These are phyloP conservation scores for Plasmodium sp. DNA, from an alignment of 169 alveolate genomes.

Conservation along the genomic window DNA sequence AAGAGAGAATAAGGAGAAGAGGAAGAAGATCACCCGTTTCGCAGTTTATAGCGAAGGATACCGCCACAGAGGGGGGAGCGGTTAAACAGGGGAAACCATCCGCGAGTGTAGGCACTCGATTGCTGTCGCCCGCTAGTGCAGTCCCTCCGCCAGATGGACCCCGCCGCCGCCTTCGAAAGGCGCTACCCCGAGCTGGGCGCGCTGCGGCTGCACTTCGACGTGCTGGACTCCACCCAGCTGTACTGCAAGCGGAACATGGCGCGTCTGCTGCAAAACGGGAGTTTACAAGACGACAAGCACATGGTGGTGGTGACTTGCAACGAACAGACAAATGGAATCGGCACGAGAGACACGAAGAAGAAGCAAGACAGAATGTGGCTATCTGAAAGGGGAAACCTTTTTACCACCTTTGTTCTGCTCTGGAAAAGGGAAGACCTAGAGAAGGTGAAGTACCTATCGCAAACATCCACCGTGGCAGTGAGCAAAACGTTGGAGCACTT, in stretches of 20 bases:
- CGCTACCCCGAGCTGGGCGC: background rate
- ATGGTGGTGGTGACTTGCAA: conserved; percentile 74
- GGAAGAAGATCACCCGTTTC: background rate
- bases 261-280: conserved; percentile 20
- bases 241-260: conserved; percentile 75
- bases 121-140: background rate
- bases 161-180: background rate
- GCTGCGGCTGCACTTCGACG: conserved; percentile 56
- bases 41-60: background rate
- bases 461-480: conserved; percentile 78
- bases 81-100: too few species aligned
- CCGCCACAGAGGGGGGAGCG: background rate
- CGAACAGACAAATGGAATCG: conserved; percentile 79
- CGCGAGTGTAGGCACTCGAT: too few species aligned
- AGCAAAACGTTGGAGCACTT: conserved; percentile 72
- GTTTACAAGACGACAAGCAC: conserved; percentile 4
- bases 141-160: background rate
- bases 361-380: conserved; percentile 74
- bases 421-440: conserved; percentile 67
- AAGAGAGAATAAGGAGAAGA: background rate
- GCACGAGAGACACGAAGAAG: conserved; percentile 75
- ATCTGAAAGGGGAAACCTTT: conserved; percentile 75
- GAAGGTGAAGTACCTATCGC: conserved; percentile 72
- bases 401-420: conserved; percentile 67
- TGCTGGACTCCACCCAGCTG: conserved; percentile 79